These are phyloP conservation scores for Phytophthora nicotianae DNA, from an alignment of 352 stramenopile genomes.

Conservation along the genomic window DNA sequence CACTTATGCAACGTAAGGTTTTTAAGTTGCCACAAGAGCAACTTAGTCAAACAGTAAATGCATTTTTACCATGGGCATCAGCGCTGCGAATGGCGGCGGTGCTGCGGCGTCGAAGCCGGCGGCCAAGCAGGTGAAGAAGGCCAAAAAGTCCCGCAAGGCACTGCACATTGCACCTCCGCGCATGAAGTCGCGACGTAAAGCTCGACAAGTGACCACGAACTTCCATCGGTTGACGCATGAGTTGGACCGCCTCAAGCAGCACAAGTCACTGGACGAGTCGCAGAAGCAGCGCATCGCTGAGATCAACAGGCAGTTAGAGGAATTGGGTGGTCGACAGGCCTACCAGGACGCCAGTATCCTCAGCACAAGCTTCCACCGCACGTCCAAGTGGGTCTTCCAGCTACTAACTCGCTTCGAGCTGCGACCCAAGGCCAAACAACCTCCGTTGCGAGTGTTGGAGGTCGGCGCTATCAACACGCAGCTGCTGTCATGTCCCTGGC, in stretches of 20 bases:
- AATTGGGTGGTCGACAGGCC: conserved; percentile 88
- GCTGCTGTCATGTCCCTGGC: conserved; percentile 92
- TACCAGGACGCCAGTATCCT: conserved; percentile 96
- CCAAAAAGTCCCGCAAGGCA: conserved; percentile 60
- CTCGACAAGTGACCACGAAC: conserved; percentile 74
- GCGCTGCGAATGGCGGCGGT: conserved; percentile 24
- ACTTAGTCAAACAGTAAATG: not conserved
- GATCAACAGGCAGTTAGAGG: conserved; percentile 77
- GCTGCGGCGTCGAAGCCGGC: conserved; percentile 9
- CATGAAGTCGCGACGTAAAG: conserved; percentile 74
- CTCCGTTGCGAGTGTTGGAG: conserved; percentile 66
- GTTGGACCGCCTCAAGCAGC: conserved; percentile 60
- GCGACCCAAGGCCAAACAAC: conserved; percentile 71
- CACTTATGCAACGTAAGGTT: conserved; percentile 1
- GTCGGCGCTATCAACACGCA: conserved; percentile 97
- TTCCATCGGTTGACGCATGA: conserved; percentile 83
- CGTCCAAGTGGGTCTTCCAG: conserved; percentile 95
- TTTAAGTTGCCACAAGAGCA: conserved; percentile 3
- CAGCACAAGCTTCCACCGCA: conserved; percentile 94
- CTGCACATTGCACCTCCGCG: conserved; percentile 61
- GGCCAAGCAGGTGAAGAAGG: conserved; percentile 42
- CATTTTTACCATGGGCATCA: conserved; percentile 20
- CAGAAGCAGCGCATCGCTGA: conserved; percentile 43
- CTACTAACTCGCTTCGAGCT: conserved; percentile 82
- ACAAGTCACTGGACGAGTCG: conserved; percentile 37